Evolutionary conservation across 805 yeast species (phyloP), one percentile per base, ranked within the genome.

Genomic region (Saccharomyces jurei): DNA sequence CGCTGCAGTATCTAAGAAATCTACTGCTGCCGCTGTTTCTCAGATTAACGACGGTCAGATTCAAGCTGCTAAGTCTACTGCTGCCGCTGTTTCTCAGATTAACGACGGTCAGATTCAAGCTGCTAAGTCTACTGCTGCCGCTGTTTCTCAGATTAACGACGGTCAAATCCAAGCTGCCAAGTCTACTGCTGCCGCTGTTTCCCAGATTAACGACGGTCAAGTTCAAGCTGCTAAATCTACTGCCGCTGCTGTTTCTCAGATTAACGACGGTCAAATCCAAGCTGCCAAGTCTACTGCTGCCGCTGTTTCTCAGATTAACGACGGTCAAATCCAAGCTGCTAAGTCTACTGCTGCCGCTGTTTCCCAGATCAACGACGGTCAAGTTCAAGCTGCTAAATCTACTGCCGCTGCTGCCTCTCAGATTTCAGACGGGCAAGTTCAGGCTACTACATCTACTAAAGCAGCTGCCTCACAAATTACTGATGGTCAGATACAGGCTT

Each of bases 341-440:
- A 65, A 73, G 51, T 62, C 59, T 27, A 54, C 67, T 61, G 64
- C 30, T 73, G 71, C 55, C 72, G 73, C 46, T 25, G 65, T 63
- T 30, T 69, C 77, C 55, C 81, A 78, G 62, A 71, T 75, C 55
- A 63, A 66, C 52, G 81, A 77, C 56, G 79, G 79, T 57, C 78
- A 74, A 63, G 67, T 69, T 47, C 75, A 74, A 63, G 76, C 76
- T 54, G 70, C 77, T 46, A 68, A 79, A 44, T 61, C 71, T 32
- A 58, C 75, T 44, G 60, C 77, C 54, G 72, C 68, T 60, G 54
- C 67, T 55, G 71, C 75, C 55, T 29, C 52, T 29, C 71, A 71
- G 60, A 63, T 64, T 31, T 54, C 72, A 9, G 62, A 74, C 57
- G 82, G 82, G 60, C 82, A 79, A 67, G 71, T 77, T 61, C 80